These are phyloP conservation scores for Euphorbia lathyris DNA, from an alignment of 345 rosid species.

Conservation along the genomic window DNA sequence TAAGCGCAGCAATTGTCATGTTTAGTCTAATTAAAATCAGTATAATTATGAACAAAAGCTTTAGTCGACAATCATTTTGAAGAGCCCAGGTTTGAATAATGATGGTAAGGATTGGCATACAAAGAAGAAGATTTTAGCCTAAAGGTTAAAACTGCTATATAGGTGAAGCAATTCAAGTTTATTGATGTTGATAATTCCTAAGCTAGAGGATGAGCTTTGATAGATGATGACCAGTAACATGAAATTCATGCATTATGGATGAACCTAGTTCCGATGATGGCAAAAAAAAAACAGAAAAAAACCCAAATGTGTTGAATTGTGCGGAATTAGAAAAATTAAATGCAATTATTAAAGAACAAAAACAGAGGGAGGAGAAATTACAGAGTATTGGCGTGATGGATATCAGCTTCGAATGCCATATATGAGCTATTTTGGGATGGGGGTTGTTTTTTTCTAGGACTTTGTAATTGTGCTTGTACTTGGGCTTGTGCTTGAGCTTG, in stretches of 20 bases:
- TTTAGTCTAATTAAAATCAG: neutral
- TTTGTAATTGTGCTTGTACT: no score
- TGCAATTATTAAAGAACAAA: neutral
- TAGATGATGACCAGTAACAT: no score
- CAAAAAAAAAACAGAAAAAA: no score
- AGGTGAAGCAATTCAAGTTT: no score
- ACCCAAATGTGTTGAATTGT: neutral
- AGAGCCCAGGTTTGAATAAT: neutral
- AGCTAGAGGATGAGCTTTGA: no score
- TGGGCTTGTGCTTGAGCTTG: neutral
- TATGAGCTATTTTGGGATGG: no score
- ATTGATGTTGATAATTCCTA: no score
- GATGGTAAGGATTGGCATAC: no score
- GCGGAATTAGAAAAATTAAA: no score
- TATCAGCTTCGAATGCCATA: slow-evolving; percentile 91
- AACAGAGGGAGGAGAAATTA: slow-evolving; percentile 25
- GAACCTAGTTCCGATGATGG: no score
- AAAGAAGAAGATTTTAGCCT: neutral
- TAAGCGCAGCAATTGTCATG: neutral
- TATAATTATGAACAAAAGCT: neutral
- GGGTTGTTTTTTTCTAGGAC: no score
- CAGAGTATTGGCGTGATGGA: slow-evolving; percentile 89
- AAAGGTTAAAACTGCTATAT: neutral
- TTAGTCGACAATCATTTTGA: neutral
- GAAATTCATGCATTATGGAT: no score